Evolutionary conservation across 805 yeast species (phyloP), one percentile per base, ranked within the genome.

Genomic region (Zygotorulaspora florentina): DNA sequence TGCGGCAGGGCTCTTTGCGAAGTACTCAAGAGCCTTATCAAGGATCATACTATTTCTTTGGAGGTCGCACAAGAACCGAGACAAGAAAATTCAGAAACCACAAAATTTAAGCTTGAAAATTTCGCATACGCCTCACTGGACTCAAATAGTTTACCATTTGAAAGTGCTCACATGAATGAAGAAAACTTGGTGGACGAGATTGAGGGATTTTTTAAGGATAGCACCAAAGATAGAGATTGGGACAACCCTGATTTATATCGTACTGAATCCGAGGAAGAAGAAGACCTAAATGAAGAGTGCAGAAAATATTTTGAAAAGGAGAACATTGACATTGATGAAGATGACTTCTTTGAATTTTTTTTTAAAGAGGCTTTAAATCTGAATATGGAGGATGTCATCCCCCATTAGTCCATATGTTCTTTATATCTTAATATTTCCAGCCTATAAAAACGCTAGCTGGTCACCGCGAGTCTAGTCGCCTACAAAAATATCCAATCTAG

Each of bases 311-410:
- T 71, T 34, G 46, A 57, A n/a, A 36, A 55, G 1, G 70, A 69
- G 41, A 65, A 66, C 9, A 58, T 71, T 13, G 76, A 69, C 43
- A 76, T 81, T 8, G 80, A 78, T 54, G 86, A 81, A 53, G 87
- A 82, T 57, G 87, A 83, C 55, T 83, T 83, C 56, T 78, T 82
- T 53, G 88, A 83, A 57, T 81, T 71, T 54, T 79, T 80, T 57
- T 65, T 79, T 10, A 71, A 72, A 45, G 76, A 80, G 26, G 86
- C 81, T 0, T 54, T 81, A 20, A 70, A 77, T 17, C 44, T 81
- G 48, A 58, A 69, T 0, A 71, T 73, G 13, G 74, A 70, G 4
- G 76, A 78, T 15, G 54, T 81, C 8, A 76, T 69, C 30, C 51
- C 60, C 7, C 65, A 13, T 33, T 10, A 17, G 16, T 4, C 4